Evolutionary conservation across 371 early-diverging fungal species (phyloP).

Genomic region (Lichtheimia corymbifera): DNA sequence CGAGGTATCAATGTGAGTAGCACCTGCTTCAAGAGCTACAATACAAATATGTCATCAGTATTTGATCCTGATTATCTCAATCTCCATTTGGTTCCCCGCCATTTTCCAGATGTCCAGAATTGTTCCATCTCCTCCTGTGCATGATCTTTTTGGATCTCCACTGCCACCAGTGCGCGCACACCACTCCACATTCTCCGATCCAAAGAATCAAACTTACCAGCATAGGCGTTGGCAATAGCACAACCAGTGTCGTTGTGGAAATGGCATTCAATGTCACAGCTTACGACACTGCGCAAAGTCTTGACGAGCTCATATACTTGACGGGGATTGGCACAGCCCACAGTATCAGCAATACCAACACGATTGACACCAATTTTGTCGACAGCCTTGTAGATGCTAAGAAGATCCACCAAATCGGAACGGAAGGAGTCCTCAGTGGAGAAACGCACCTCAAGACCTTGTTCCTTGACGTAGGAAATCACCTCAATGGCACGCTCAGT

Average conservation of each 20-base stretch:
- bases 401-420: constrained; percentile 89
- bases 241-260: constrained; percentile 98
- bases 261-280: constrained; percentile 96
- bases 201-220: constrained; percentile 34
- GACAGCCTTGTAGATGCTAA: constrained; percentile 91
- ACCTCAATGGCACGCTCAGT: constrained; percentile 93
- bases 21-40: constrained; percentile 88
- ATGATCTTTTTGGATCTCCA: too few relatives aligned
- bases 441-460: constrained; percentile 94
- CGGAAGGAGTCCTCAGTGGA: constrained; percentile 96
- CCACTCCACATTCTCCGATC: too few relatives aligned
- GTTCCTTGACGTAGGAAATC: constrained; percentile 87
- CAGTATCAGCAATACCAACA: constrained; percentile 97
- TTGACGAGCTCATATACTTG: constrained; percentile 95
- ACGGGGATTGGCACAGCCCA: constrained; percentile 94
- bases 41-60: not conserved
- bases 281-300: constrained; percentile 88
- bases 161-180: too few relatives aligned
- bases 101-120: too few relatives aligned
- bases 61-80: too few relatives aligned
- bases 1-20: constrained; percentile 95
- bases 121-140: too few relatives aligned
- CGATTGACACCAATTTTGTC: constrained; percentile 94
- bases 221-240: constrained; percentile 94
- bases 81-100: too few relatives aligned